Conservation (phyloP, 129 eudicot species). For the Kitagawia praeruptora region DNA sequence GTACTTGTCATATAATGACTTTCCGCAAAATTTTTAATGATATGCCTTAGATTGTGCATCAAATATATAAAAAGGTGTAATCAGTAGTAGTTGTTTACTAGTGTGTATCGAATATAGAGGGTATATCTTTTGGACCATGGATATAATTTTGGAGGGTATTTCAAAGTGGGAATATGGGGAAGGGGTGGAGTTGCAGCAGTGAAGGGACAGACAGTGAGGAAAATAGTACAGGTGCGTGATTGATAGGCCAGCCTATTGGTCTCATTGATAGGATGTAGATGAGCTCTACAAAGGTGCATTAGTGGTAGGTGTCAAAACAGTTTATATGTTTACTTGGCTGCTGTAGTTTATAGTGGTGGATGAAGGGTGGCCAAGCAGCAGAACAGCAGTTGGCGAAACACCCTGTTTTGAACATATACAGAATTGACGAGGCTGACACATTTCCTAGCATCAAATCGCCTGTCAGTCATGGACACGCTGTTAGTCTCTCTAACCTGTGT, state of each 20-base stretch:
- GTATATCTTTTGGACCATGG: not conserved
- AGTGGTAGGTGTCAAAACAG: not conserved
- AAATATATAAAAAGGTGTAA: not conserved
- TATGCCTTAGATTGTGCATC: not conserved
- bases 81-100: not conserved
- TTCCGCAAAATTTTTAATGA: not conserved
- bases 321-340: not conserved
- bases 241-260: not conserved
- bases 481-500: too few species aligned
- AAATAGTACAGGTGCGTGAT: not conserved
- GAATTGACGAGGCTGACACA: not conserved
- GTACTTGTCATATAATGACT: not conserved
- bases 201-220: not conserved
- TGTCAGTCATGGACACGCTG: not conserved
- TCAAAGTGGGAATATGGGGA: too few species aligned
- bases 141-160: not conserved
- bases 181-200: not conserved
- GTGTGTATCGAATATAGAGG: not conserved
- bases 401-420: not conserved
- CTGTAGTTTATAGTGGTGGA: too few species aligned
- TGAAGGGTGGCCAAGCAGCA: too few species aligned
- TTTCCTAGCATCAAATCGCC: not conserved
- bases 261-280: not conserved
- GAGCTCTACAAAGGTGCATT: not conserved
- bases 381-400: not conserved